Base-by-base conservation (phyloP, 2,329 filamentous ascomycete species). In the Fusarium vanettenii region DNA sequence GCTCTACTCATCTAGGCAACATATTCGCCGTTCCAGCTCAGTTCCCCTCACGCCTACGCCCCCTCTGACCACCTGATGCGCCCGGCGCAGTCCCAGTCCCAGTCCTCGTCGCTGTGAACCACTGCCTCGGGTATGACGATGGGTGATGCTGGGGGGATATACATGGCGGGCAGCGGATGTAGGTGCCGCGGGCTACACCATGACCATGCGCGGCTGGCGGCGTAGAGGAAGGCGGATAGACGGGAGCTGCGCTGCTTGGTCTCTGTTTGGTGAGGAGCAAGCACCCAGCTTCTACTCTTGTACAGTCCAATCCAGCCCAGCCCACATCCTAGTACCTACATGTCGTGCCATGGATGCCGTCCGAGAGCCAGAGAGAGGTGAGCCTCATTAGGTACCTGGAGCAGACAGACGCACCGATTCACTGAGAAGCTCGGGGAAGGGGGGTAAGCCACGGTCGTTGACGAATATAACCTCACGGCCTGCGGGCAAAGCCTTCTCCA, bases 121-220 rank as follows among this genome's bases (percentile, higher is more conserved):
- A 59, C 60, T 69, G 60, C 60, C 39, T 64, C 65, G 69, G 69
- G 62, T 67, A 66, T 67, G 61, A 64, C 27, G 14, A 70, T 39
- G 37, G 29, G 60, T 75, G 66, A 59, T 61, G 56, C 68, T 48
- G 39, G 68, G 31, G 48, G 29, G 29, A 31, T 9, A 9, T 31
- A 50, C 45, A n/a, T 25, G 45, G 56, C 66, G 60, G 69, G 65
- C 48, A 14, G 57, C 73, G 72, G 72, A 50, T 71, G 31, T 61
- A 60, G 64, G 67, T 73, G 67, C 71, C 67, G 69, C 69, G 39
- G 62, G 61, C 60, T 68, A 69, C 61, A 66, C 69, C 69, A 77
- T 77, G 72, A 66, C 69, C 69, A 77, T 77, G 72, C 70, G 61
- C 76, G 67, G 76, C 68, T 78, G 74, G 74, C 67, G 66, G 55